Evolutionary conservation across 192 early-diverging fungal genomes (phyloP), one percentile per base, ranked within the genome.

Genomic region (Linnemannia exigua): DNA sequence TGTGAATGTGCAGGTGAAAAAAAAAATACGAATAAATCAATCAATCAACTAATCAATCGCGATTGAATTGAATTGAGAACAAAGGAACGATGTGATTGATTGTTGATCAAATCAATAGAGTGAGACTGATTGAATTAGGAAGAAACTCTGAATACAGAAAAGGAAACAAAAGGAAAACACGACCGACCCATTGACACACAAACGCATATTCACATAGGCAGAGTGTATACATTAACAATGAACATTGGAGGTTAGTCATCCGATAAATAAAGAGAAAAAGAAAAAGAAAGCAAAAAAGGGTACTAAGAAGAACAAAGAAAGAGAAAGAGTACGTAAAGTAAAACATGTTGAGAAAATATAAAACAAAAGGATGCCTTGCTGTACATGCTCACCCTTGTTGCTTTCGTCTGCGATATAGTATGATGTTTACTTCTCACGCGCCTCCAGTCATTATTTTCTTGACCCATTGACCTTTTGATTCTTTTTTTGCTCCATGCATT

Each of bases 221-320:
- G 14, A 48, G 19, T 8, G 44, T 71, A 0, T 20, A 52, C 50
- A 58, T 54, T 22, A 20, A 58, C 41, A 58, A 58, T 63, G 58
- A 79, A 72, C 17, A 58, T 63, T 68, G 44, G 36, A 70, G 25
- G 68, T 70, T 78, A 54, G 76, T 78, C 67, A 70, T 70, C 68
- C 50, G 51, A 78, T 69, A 70, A 69, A 70, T 70, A 37, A 72
- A n/a, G n/a, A n/a, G n/a, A n/a, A n/a, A n/a, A 79, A 70, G 7
- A 72, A 54, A 70, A 20, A 78, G 11, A 36, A 46, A 44, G 36
- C 20, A 61, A 36, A 48, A 19, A 36, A 79, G 22, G 25, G 37
- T n/a, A 75, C 11, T 12, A 66, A 67, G n/a, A n/a, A n/a, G n/a
- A n/a, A n/a, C n/a, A n/a, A n/a, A 25, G 58, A 61, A 28, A 41